Base-by-base conservation (phyloP, 345 rosid species). In the Fremontodendron californicum region DNA sequence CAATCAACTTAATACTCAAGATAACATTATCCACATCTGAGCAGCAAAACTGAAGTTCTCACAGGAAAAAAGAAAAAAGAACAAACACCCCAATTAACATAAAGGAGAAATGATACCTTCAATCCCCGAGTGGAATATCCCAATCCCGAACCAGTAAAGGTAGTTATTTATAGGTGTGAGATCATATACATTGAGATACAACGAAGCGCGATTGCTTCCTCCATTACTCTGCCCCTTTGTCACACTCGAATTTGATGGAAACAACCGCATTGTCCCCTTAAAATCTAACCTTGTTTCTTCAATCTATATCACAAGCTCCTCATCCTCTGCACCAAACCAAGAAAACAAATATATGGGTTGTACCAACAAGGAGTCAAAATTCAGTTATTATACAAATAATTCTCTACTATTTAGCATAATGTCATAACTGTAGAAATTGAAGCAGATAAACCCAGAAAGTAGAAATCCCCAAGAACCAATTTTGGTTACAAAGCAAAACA, bases 91-190 rank as follows among this genome's bases (percentile, higher is more conserved):
- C 31, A 62, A 60, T 68, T 71, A 13, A 31, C 19, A 51, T 21
- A 78, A 71, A 77, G 71, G n/a, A 67, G 2, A 42, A 8, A 8
- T 4, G 21, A 58, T 83, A 95, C 99, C 99, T 83, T 95, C 96
- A 45, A 95, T 89, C 1, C 98, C 99, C 0, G 99, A 93, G 87
- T 95, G 99, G 82, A 92, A 95, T 70, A 95, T 89, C 77, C 99
- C 99, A 27, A 93, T 90, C 15, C 99, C 98, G 3, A 93, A 84
- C 93, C 94, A 92, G 81, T 90, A 95, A 78, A 92, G 90, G 81
- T 95, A 93, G 88, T 93, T 86, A 85, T 95, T 95, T 73, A 93
- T 83, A 62, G 98, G 94, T n/a, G 97, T 89, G 75, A 95, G 96
- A 81, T 95, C 99, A 82, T 95, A 95, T 37, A 95, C 92, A 73